Evolutionary conservation across 176 grass and related monocot genomes (phyloP), one percentile per base, ranked within the genome.

Genomic region (Cenchrus americanus): DNA sequence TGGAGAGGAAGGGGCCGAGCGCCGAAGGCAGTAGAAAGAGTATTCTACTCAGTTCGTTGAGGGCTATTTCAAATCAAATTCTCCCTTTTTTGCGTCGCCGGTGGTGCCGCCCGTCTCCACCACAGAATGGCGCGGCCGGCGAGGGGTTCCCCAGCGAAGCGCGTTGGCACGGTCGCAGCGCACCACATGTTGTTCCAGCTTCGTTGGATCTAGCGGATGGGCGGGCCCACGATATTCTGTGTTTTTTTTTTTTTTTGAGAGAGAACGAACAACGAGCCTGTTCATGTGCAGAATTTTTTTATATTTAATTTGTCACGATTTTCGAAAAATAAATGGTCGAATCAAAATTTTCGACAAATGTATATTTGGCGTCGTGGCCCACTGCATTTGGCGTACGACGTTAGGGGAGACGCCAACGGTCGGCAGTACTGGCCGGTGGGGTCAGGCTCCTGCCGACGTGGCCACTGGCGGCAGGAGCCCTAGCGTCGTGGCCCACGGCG

Each of bases 181-280:
- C 40, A 66, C 87, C 82, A 84, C 87, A 80, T 57, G 82, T 84
- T 58, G 76, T 85, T 88, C 21, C 43, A 78, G 48, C 66, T 47
- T 27, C 54, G 6, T 9, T 54, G 78, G 47, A 76, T 37, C 55
- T 21, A 59, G 41, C 42, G 1, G n/a, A 13, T 44, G 64, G 80
- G 78, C 72, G 77, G 82, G 71, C 63, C 87, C 82, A 69, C 82
- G 1, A 8, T 75, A 27, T 69, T 48, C 10, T 12, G n/a, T n/a
- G n/a, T 48, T 10, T 23, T 51, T 73, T 15, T 37, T 37, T 37
- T 37, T 37, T 37, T 37, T 37, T 0, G 34, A 37, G 34, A 37
- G 34, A 37, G 43, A 44, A 44, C 43, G 43, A 44, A 44, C 43
- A 37, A 37, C 4, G 34, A 37, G 34, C 34, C 34, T 37, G 34